These are phyloP conservation scores for Tuber aestivum DNA, from an alignment of 495 filamentous ascomycete species.

Conservation along the genomic window DNA sequence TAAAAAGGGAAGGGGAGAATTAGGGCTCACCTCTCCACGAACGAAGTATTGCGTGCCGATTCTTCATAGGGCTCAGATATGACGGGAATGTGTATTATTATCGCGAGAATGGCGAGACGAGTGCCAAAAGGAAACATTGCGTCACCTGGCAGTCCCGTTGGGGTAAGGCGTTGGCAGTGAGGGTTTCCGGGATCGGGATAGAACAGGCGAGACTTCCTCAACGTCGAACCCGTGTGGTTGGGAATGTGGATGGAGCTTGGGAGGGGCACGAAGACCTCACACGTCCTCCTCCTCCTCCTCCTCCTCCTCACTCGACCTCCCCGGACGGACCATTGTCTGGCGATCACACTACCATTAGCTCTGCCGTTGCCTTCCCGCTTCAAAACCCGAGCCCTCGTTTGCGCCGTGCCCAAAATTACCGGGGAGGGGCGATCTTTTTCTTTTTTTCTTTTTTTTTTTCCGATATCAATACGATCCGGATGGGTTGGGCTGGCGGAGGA, in stretches of 20 bases:
- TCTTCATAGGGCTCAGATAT: background rate
- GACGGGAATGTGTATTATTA: background rate
- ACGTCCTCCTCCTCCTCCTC: no score
- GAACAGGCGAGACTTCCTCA: background rate
- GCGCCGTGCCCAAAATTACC: background rate
- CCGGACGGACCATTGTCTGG: background rate
- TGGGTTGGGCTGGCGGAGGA: background rate
- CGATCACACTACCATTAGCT: background rate
- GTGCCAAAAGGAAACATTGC: background rate
- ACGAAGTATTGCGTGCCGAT: background rate
- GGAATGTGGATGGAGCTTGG: background rate
- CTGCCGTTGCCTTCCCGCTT: background rate
- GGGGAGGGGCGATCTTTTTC: no score
- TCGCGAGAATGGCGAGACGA: background rate
- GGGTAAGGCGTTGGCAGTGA: background rate
- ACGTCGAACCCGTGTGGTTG: background rate
- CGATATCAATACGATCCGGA: background rate
- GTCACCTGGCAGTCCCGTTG: conserved; percentile 3
- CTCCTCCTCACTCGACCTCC: no score
- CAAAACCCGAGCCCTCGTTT: background rate
- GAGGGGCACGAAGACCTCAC: background rate
- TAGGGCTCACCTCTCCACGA: background rate
- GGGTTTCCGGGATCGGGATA: background rate
- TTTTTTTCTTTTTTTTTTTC: no score
- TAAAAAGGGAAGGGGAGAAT: background rate